These are phyloP conservation scores for Nakazawaea pomicola DNA, from an alignment of 805 yeast genomes.

Conservation along the genomic window DNA sequence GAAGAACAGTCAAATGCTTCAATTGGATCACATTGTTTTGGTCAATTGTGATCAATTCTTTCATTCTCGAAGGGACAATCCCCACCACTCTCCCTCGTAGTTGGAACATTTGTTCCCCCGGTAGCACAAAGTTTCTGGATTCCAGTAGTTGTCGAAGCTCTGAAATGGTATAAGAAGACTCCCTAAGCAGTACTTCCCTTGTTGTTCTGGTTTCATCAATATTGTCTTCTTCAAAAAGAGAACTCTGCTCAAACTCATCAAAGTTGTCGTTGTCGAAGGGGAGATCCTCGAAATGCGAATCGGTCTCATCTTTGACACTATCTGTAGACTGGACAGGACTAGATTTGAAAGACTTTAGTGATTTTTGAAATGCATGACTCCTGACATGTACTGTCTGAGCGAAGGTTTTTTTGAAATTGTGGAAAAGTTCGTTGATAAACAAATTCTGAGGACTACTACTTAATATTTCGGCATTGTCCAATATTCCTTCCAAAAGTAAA, in stretches of 20 bases:
- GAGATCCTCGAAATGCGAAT: neutral
- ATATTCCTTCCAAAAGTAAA: conserved; percentile 3
- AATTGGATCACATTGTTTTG: neutral
- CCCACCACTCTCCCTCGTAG: neutral
- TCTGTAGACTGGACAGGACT: neutral
- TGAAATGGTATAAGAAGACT: neutral
- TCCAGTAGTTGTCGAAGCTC: neutral
- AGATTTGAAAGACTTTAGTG: too few species aligned
- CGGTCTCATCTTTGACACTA: neutral
- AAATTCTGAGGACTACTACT: neutral
- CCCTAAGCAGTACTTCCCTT: too few species aligned
- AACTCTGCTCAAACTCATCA: conserved; percentile 9
- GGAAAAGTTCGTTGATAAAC: neutral
- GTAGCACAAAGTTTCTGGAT: neutral
- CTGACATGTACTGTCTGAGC: neutral
- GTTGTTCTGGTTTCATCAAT: neutral
- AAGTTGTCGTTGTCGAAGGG: conserved; percentile 1
- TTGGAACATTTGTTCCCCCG: neutral
- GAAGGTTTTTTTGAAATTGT: neutral
- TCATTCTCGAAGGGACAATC: neutral
- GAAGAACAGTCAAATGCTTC: neutral
- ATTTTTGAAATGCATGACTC: too few species aligned
- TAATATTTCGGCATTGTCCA: conserved; percentile 2
- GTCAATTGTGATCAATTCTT: conserved; percentile 1
- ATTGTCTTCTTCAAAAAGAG: neutral